A percentile compares a stretch with the other conserved stretches of the same genome.
phyloP scores from a whole-genome alignment of 148 eudicot genomes.

The Dysphania ambrosioides region DNA sequence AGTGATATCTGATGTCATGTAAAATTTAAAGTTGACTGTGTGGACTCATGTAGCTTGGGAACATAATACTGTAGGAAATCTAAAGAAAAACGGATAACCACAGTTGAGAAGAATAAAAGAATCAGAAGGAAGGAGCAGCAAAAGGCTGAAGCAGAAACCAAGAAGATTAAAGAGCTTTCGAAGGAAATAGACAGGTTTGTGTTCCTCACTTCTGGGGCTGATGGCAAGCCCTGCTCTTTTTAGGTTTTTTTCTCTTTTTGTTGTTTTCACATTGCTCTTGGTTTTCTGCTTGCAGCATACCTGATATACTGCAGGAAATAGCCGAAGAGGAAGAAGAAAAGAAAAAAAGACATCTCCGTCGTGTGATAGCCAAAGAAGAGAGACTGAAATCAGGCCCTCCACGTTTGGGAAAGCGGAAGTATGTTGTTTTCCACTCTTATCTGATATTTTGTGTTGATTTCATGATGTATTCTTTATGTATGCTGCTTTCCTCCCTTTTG shows the following conservation, averaged over 20 bases:
- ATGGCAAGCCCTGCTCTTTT: background rate
- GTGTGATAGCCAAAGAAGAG: slow-evolving; percentile 65
- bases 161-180: slow-evolving; percentile 50
- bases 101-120: slow-evolving; percentile 64
- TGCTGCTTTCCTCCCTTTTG: background rate
- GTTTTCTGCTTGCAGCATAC: slow-evolving; percentile 47
- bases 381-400: slow-evolving; percentile 69
- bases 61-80: slow-evolving; percentile 42
- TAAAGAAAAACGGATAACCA: slow-evolving; percentile 58
- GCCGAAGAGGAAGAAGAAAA: slow-evolving; percentile 83
- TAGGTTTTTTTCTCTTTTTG: background rate
- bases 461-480: background rate
- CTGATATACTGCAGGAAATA: slow-evolving; percentile 72
- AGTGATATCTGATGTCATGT: background rate
- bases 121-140: slow-evolving; percentile 56
- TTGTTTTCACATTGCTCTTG: slow-evolving; percentile 8
- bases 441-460: background rate
- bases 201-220: background rate
- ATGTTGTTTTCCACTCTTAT: slow-evolving; percentile 27
- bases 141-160: slow-evolving; percentile 58
- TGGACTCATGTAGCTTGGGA: background rate
- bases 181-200: slow-evolving; percentile 75
- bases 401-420: slow-evolving; percentile 87
- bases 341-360: slow-evolving; percentile 62
- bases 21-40: background rate